Evolutionary conservation across 1,139 yeast species (phyloP).

Genomic region (Yamadazyma atlantica): DNA sequence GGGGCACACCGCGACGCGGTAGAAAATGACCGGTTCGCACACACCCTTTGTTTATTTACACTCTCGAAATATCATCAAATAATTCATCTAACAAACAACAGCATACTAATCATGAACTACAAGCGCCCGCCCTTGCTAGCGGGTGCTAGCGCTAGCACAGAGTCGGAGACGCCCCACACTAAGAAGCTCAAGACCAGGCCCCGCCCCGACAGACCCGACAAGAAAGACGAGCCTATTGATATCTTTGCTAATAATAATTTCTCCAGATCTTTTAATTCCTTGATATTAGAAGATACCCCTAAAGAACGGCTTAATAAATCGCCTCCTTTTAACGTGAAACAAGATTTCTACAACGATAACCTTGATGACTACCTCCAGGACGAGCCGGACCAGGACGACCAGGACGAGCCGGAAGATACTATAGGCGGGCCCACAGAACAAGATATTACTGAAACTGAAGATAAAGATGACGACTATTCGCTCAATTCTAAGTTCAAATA

Average conservation of each 20-base stretch:
- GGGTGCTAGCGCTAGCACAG: constrained; percentile 19
- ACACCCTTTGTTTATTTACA: constrained; percentile 5
- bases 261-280: constrained; percentile 46
- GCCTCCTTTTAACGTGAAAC: constrained; percentile 46
- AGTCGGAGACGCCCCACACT: constrained; percentile 7
- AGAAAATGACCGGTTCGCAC: too few species aligned
- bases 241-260: constrained; percentile 43
- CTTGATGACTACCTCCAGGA: constrained; percentile 21
- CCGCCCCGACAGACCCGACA: constrained; percentile 2
- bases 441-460: constrained; percentile 14
- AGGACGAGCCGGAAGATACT: constrained; percentile 3
- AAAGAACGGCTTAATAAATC: constrained; percentile 38
- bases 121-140: constrained; percentile 27
- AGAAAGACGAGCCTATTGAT: constrained; percentile 26
- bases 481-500: constrained; percentile 7
- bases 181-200: constrained; percentile 10
- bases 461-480: constrained; percentile 15
- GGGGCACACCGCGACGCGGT: too few species aligned
- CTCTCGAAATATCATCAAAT: not conserved
- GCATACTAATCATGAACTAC: constrained; percentile 18
- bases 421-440: constrained; percentile 10
- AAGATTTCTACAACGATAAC: constrained; percentile 25
- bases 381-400: constrained; percentile 4
- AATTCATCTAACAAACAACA: not conserved
- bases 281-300: constrained; percentile 40